Conservation (phyloP, 257 asterid genomes). For the Forsythia suspensa region DNA sequence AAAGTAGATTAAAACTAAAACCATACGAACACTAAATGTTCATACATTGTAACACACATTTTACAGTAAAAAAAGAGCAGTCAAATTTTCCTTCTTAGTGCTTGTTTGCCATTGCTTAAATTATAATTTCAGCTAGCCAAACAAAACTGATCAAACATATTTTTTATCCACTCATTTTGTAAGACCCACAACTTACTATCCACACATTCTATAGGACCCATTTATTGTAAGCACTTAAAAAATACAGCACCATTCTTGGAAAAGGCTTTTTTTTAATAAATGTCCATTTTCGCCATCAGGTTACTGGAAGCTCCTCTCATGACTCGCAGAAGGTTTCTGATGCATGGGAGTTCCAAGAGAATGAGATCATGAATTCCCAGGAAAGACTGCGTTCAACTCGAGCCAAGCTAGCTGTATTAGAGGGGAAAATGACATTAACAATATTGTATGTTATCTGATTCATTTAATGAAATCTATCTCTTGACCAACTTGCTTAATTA, state of each 20-base stretch:
- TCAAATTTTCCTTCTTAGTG: neutral
- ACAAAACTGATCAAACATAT: too few relatives aligned
- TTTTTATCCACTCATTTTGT: too few relatives aligned
- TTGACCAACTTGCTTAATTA: neutral
- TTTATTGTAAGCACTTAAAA: too few relatives aligned
- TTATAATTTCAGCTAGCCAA: too few relatives aligned
- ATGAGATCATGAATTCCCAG: conserved; percentile 61
- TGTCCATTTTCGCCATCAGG: conserved; percentile 37
- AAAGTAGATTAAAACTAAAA: too few relatives aligned
- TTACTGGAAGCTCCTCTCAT: conserved; percentile 34
- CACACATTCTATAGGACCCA: too few relatives aligned
- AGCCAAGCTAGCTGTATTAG: conserved; percentile 72
- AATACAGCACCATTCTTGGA: neutral
- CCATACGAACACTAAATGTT: neutral
- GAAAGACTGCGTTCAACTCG: conserved; percentile 66
- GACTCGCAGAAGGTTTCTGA: conserved; percentile 62
- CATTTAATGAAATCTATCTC: conserved; percentile 12
- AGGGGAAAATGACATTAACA: conserved; percentile 80
- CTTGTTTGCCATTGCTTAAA: too few relatives aligned
- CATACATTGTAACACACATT: neutral
- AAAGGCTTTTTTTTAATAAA: conserved; percentile 7
- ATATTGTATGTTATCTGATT: conserved; percentile 40
- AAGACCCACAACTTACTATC: too few relatives aligned
- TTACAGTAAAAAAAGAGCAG: neutral
- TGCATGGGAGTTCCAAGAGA: conserved; percentile 83